A percentile compares a stretch with the other conserved stretches of the same genome.
Conservation (phyloP, 371 early-diverging fungal species). For the Lichtheimia corymbifera region DNA sequence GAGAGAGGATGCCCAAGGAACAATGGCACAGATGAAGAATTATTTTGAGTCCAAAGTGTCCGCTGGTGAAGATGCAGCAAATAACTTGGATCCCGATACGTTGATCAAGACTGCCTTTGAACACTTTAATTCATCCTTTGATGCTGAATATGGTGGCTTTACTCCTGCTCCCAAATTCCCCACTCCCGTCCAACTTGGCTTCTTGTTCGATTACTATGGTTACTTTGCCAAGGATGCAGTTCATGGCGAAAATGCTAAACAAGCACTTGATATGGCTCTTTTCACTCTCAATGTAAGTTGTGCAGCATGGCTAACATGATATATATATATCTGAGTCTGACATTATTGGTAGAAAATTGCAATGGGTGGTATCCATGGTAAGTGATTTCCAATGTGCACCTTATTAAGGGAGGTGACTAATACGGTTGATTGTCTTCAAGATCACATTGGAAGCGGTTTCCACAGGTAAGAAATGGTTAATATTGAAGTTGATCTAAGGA, state of each 20-base stretch:
- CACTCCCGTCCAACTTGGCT: conserved; percentile 60
- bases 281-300: conserved; percentile 50
- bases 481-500: too few relatives aligned
- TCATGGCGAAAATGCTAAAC: conserved; percentile 30
- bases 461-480: conserved; percentile 42
- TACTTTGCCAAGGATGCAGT: conserved; percentile 27
- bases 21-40: conserved; percentile 42
- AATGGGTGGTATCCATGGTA: conserved; percentile 65
- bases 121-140: conserved; percentile 48
- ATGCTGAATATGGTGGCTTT: conserved; percentile 59
- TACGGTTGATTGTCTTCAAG: conserved; percentile 14
- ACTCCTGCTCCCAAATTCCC: conserved; percentile 68
- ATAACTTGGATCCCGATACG: conserved; percentile 16
- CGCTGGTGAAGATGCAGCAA: conserved; percentile 14
- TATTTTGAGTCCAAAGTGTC: conserved; percentile 27
- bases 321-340: neutral
- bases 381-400: neutral
- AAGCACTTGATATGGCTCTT: conserved; percentile 59
- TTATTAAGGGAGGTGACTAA: neutral
- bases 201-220: conserved; percentile 55
- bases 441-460: conserved; percentile 64
- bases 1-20: conserved; percentile 34
- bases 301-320: neutral
- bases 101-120: conserved; percentile 32
- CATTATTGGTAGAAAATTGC: conserved; percentile 38